Base-by-base conservation (phyloP, 2,329 filamentous ascomycete species). In the Cladobotryum protrusum region DNA sequence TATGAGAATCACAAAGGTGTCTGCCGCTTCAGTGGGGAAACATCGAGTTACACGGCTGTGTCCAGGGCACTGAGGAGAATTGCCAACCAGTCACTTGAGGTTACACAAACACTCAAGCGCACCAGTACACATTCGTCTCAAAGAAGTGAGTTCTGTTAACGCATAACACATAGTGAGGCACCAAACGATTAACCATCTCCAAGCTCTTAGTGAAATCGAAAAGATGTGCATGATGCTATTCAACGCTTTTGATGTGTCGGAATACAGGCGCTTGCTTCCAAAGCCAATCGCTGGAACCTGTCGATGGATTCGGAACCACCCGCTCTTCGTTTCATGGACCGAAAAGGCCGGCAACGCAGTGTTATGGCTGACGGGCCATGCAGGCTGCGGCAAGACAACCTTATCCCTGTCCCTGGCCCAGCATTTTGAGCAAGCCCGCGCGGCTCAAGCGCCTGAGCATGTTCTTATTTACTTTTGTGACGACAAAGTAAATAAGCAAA, bases 341-440 rank as follows among this genome's bases (percentile, higher is more conserved):
- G 53, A 54, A 11, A 54, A 59, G n/a, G 51, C 57, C 18, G 49
- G 57, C 32, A 61, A 56, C n/a, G 56, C 57, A 29, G 52, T 70
- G 2, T 59, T 70, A 12, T 69, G 65, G 67, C 56, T 70, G 11
- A 69, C 58, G 18, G 67, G 67, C 4, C 59, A 67, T 55, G 61
- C 67, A 15, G 66, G 67, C 5, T 69, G 60, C 47, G 66, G 67
- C 15, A 71, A 70, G 52, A 69, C 67, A 15, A 64, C 63, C 24
- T 56, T 69, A 5, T 69, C 67, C 12, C 7, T 68, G 24, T 29
- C 64, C 52, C 48, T 71, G 12, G 57, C 61, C 29, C 59, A 66
- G 33, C 54, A 66, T 41, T 52, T 70, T 14, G 51, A 56, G 47
- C 50, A 45, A n/a, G 42, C 49, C 18, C 34, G 47, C 20, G 42